Percentiles rank a stretch among this genome's conserved stretches.
Evolutionary conservation across 306 rosid genomes (phyloP).

Genomic region (Argentina anserina): DNA sequence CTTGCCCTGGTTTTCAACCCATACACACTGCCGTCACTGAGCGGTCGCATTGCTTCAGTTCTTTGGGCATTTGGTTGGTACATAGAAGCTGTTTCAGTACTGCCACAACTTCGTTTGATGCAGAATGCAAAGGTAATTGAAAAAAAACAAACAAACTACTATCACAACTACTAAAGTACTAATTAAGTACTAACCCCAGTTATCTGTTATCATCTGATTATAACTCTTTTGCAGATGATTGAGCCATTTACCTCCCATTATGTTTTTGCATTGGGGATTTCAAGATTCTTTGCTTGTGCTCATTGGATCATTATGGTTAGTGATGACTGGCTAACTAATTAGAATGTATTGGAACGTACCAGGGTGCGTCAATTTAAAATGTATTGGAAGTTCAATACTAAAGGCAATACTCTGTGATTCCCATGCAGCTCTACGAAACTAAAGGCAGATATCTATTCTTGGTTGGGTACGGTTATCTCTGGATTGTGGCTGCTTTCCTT

Average conservation of each 20-base stretch:
- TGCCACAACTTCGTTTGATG: constrained; percentile 76
- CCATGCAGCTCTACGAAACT: constrained; percentile 52
- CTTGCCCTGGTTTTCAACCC: constrained; percentile 54
- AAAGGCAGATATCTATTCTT: constrained; percentile 38
- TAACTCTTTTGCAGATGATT: constrained; percentile 41
- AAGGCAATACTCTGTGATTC: background rate
- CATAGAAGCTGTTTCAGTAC: constrained; percentile 65
- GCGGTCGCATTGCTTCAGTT: constrained; percentile 6
- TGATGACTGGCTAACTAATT: background rate
- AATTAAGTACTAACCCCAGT: background rate
- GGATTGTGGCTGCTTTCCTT: constrained; percentile 50
- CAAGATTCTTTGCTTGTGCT: constrained; percentile 68
- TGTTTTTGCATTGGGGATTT: constrained; percentile 77
- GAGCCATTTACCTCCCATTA: constrained; percentile 84
- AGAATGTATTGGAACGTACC: background rate
- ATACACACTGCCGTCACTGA: background rate
- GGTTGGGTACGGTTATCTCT: constrained; percentile 44
- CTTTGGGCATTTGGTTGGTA: constrained; percentile 60
- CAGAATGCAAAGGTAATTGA: constrained; percentile 69
- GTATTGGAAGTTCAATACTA: background rate
- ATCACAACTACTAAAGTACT: background rate
- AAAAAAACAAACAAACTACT: background rate
- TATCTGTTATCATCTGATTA: background rate
- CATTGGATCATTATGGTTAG: constrained; percentile 70
- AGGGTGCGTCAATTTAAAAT: background rate